Evolutionary conservation across 108 stramenopile genomes (phyloP).

Genomic region (Aurantiochytrium sp.): DNA sequence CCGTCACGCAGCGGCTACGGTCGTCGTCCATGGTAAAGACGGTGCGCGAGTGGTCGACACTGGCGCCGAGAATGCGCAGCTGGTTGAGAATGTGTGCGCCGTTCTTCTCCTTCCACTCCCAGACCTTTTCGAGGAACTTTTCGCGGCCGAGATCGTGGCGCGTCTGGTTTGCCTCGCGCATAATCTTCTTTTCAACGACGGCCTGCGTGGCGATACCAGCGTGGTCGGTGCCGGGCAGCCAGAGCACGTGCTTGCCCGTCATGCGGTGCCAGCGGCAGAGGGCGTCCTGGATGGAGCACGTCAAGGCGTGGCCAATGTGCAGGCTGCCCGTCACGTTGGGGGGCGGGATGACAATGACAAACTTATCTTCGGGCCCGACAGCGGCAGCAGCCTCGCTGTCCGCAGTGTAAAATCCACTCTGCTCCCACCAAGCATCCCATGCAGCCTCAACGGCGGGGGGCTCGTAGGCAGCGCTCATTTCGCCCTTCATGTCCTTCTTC

Average conservation of each 20-base stretch:
- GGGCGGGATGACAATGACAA: slow-evolving; percentile 98
- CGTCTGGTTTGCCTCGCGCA: slow-evolving; percentile 77
- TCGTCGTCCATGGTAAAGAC: slow-evolving; percentile 98
- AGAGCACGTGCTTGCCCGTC: slow-evolving; percentile 90
- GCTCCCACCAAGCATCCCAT: slow-evolving; percentile 99
- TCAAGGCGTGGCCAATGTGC: slow-evolving; percentile 97
- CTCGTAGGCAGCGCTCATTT: slow-evolving; percentile 83
- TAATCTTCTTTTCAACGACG: slow-evolving; percentile 95
- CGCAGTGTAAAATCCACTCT: slow-evolving; percentile 74
- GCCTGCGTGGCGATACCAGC: slow-evolving; percentile 99
- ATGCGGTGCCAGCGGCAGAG: slow-evolving; percentile 96
- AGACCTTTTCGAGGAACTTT: slow-evolving; percentile 84
- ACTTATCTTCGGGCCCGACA: slow-evolving; percentile 68
- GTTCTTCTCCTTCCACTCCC: slow-evolving; percentile 97
- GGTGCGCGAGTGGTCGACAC: slow-evolving; percentile 91
- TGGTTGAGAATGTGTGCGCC: slow-evolving; percentile 81
- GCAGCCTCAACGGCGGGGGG: slow-evolving; percentile 89
- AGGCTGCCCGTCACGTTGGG: slow-evolving; percentile 95
- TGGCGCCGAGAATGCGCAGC: slow-evolving; percentile 73
- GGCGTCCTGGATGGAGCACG: slow-evolving; percentile 93
- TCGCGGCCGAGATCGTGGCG: slow-evolving; percentile 92
- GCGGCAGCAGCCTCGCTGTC: slow-evolving; percentile 56
- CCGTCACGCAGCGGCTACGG: slow-evolving; percentile 78
- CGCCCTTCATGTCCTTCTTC: slow-evolving; percentile 36
- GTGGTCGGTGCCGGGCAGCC: slow-evolving; percentile 98